Conservation (phyloP, 768 basidiomycete species). For the Naematelia aurantialba region DNA sequence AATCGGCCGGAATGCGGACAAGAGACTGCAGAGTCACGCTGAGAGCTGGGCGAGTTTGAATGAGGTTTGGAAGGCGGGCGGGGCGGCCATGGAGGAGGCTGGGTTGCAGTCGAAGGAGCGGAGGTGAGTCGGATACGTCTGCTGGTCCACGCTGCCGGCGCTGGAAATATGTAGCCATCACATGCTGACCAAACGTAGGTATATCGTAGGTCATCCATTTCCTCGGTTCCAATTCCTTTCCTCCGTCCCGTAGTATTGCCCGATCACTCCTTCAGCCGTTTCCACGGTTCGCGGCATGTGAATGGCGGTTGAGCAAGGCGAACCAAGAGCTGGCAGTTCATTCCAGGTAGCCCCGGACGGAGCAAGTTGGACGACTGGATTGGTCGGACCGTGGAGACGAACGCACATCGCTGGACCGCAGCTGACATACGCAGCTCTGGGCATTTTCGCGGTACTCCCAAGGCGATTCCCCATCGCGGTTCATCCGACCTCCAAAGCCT, state of each 20-base stretch:
- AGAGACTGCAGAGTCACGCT: slow-evolving; percentile 24
- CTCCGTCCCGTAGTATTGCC: background rate
- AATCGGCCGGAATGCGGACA: slow-evolving; percentile 37
- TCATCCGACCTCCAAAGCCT: slow-evolving; percentile 27
- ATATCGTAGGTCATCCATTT: slow-evolving; percentile 19
- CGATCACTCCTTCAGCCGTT: too few species aligned
- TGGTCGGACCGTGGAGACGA: too few species aligned
- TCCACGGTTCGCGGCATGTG: too few species aligned
- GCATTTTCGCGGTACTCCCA: slow-evolving; percentile 39
- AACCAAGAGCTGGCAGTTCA: too few species aligned
- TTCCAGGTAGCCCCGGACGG: too few species aligned
- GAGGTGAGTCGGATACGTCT: slow-evolving; percentile 24
- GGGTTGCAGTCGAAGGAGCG: slow-evolving; percentile 36
- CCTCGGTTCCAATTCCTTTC: background rate
- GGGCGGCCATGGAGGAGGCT: slow-evolving; percentile 25
- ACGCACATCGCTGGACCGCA: background rate
- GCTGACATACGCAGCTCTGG: slow-evolving; percentile 28
- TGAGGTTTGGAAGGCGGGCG: slow-evolving; percentile 30
- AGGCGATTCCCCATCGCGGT: slow-evolving; percentile 20
- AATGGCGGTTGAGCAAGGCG: too few species aligned
- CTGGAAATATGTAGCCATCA: background rate
- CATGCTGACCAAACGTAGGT: slow-evolving; percentile 16
- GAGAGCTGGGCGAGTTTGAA: slow-evolving; percentile 39
- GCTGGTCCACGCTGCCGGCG: background rate
- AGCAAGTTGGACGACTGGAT: too few species aligned